Base-by-base conservation (phyloP, 2,329 filamentous ascomycete genomes). In the Aurifilum marmelostoma region DNA sequence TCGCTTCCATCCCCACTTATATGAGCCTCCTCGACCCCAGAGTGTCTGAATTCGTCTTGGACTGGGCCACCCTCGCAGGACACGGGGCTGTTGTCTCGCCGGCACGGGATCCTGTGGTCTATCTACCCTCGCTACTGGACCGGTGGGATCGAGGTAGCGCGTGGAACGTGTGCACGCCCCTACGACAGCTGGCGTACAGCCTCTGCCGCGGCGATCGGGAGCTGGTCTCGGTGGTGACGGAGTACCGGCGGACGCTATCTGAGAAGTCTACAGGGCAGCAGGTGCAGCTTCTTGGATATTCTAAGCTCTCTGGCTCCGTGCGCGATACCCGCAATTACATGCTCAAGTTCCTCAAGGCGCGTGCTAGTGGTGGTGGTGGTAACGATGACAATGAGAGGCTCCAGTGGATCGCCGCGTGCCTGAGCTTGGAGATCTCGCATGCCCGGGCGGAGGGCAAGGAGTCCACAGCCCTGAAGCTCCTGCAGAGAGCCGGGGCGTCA, bases 41-140 rank as follows among this genome's bases (percentile, higher is more conserved):
- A 29, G 71, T 73, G 39, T 75, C 73, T 5, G 77, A 75, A 52
- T 43, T 76, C n/a, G 68, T 72, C 21, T 67, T 77, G 29, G 73
- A 75, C n/a, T 73, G 68, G 65, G 32, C 60, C n/a, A 41, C 24
- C 63, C 14, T 71, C 9, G 41, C 50, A 37, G 65, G 65, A 16
- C 9, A 18, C 11, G 60, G 16, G 3, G 27, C 18, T 12, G 24
- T 14, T 12, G 24, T 18, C 34, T 3, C 7, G 16, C 73, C 74
- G 58, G 75, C 73, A 29, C 74, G 77, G 34, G 69, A 71, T 5
- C 70, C 76, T 11, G 73, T 76, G 1, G 78, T 82, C 68, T 83
- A 81, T 65, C 72, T 82, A 2, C 82, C 82, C 1, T 74, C 79
- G 21, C 74, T 84, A 24, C 73, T 83, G 12, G 82, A 83, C 69